Conservation (phyloP, 352 stramenopile genomes). For the Phytophthora hybrid region DNA sequence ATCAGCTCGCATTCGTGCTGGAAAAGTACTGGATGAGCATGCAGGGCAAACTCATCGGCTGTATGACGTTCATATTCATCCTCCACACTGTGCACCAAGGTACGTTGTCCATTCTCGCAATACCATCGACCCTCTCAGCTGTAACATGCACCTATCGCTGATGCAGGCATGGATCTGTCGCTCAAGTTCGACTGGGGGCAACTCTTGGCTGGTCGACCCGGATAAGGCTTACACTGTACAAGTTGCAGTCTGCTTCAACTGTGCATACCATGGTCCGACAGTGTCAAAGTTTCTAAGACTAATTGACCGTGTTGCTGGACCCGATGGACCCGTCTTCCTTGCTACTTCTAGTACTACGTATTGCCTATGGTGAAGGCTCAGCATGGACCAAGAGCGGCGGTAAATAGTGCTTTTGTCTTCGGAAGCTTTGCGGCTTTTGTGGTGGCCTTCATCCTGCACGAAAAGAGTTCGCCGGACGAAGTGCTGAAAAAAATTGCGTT, state of each 20-base stretch:
- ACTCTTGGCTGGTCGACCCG: not conserved
- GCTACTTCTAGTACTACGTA: not conserved
- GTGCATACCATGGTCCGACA: not conserved
- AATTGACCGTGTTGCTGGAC: conserved; percentile 18
- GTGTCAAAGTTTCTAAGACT: not conserved
- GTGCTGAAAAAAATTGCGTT: conserved; percentile 60
- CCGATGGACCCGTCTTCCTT: conserved; percentile 15
- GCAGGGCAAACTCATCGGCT: conserved; percentile 32
- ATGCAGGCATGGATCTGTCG: conserved; percentile 6
- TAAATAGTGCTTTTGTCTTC: conserved; percentile 43
- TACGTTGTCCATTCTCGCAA: not conserved
- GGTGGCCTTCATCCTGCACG: conserved; percentile 48
- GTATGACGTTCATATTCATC: conserved; percentile 38
- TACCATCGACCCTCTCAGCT: not conserved
- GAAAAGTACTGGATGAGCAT: conserved; percentile 43
- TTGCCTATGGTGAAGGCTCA: conserved; percentile 37
- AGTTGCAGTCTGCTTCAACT: conserved; percentile 19
- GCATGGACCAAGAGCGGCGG: conserved; percentile 36
- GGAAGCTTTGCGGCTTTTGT: conserved; percentile 52
- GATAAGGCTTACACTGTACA: not conserved
- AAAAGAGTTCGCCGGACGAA: conserved; percentile 40
- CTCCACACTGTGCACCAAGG: conserved; percentile 28
- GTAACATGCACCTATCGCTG: not conserved
- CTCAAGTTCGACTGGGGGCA: conserved; percentile 11
- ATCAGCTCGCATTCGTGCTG: conserved; percentile 45